Base-by-base conservation (phyloP, 2,329 filamentous ascomycete genomes). In the Colletotrichum gigasporum region DNA sequence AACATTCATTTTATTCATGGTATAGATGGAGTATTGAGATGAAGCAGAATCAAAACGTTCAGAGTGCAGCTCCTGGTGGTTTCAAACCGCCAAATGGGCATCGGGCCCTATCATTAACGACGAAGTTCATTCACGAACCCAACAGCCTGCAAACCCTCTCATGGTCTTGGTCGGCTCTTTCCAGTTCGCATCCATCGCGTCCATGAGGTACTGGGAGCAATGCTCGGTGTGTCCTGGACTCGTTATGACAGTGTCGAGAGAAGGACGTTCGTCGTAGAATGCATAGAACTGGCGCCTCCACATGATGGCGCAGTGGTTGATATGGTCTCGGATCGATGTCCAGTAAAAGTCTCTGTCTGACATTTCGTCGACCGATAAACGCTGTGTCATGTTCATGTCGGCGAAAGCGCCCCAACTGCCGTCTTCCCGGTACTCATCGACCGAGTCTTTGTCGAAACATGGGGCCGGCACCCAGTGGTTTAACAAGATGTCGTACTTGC, bases 241-340 rank as follows among this genome's bases (percentile, higher is more conserved):
- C 2, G 68, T 63, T 10, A 71, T 63, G 16, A 71, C 54, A 2
- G 69, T 68, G 32, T 73, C 71, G 18, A 70, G 47, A 7, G 63
- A 54, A 10, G 34, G 34, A 11, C 66, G 35, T n/a, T 70, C 66
- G 45, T 72, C 71, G 48, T 56, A 71, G 5, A 73, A 50, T 5
- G 66, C 68, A 30, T 65, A 67, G 16, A 69, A 73, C 47, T 73
- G 71, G 39, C 69, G 70, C 44, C 65, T 66, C 71, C 71, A 73
- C 63, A 73, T 68, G 39, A 70, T 67, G 10, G 67, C 69, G 54
- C 71, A 73, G 66, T 73, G 71, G 32, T 71, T 69, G 34, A 73
- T 65, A 48, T 73, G 71, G 26, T 73, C 71, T 1, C 71, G 67
- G 1, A 63, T 57, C 0, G 67, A 69, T 0, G 70, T 72, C 44